Conservation (phyloP, 2,329 filamentous ascomycete species). For the Fusarium nematophilum region DNA sequence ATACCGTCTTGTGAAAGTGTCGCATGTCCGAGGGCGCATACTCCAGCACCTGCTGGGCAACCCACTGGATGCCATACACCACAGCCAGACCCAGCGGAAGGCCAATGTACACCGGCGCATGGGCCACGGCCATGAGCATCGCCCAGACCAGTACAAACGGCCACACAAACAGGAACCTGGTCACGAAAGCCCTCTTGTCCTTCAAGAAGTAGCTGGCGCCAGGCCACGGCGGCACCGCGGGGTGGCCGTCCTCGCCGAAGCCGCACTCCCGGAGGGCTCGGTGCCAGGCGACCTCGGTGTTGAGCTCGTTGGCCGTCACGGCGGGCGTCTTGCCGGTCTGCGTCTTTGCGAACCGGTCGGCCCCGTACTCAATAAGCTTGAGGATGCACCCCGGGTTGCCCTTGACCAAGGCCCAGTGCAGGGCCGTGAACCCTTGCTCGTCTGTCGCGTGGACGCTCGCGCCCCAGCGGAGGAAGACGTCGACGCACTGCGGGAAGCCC, state of each 20-base stretch:
- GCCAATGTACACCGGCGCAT: slow-evolving; percentile 78
- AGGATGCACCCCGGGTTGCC: slow-evolving; percentile 89
- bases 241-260: slow-evolving; percentile 81
- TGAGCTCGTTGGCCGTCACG: slow-evolving; percentile 89
- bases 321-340: slow-evolving; percentile 90
- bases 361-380: slow-evolving; percentile 94
- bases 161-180: slow-evolving; percentile 89
- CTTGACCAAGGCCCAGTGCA: slow-evolving; percentile 97
- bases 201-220: slow-evolving; percentile 78
- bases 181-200: slow-evolving; percentile 81
- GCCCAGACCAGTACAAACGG: slow-evolving; percentile 82
- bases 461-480: slow-evolving; percentile 93
- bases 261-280: slow-evolving; percentile 85
- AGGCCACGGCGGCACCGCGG: slow-evolving; percentile 77
- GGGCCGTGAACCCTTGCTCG: slow-evolving; percentile 91
- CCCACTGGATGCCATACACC: slow-evolving; percentile 79
- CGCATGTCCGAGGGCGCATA: slow-evolving; percentile 91
- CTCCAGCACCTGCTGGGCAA: slow-evolving; percentile 80
- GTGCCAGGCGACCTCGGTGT: slow-evolving; percentile 84
- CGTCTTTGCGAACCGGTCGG: slow-evolving; percentile 92
- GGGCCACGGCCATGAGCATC: slow-evolving; percentile 77
- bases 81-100: slow-evolving; percentile 76
- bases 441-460: slow-evolving; percentile 92
- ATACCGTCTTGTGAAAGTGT: slow-evolving; percentile 86
- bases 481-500: slow-evolving; percentile 90